Percentiles rank a stretch among this genome's conserved stretches.
These are phyloP conservation scores for Starmerella sp. DNA, from an alignment of 805 yeast genomes.

Conservation along the genomic window DNA sequence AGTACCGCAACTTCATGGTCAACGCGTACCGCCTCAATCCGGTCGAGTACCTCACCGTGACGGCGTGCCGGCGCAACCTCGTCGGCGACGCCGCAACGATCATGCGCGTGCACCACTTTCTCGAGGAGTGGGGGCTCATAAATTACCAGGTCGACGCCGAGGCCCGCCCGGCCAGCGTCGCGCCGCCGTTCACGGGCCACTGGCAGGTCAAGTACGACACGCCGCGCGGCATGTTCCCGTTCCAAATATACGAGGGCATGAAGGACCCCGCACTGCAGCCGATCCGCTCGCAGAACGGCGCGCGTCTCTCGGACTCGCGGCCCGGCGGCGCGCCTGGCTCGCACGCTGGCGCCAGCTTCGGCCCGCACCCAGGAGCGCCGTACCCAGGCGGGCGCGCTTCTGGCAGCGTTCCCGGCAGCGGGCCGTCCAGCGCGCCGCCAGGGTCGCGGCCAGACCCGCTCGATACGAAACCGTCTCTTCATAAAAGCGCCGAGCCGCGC, in stretches of 20 bases:
- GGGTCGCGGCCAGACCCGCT: no score
- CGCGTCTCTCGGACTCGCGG: not conserved
- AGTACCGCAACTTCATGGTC: constrained; percentile 79
- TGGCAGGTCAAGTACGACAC: constrained; percentile 72
- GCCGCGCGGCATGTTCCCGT: constrained; percentile 86
- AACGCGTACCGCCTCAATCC: constrained; percentile 83
- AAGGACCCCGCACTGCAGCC: constrained; percentile 33
- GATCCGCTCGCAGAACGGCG: not conserved
- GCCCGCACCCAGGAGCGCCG: not conserved
- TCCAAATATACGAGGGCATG: constrained; percentile 65
- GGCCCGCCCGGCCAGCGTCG: constrained; percentile 49
- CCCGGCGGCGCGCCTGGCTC: not conserved
- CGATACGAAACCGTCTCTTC: no score
- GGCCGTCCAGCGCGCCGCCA: no score
- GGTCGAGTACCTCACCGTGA: constrained; percentile 75
- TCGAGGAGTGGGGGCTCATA: constrained; percentile 85
- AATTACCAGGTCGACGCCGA: constrained; percentile 85
- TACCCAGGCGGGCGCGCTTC: not conserved
- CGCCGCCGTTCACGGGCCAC: constrained; percentile 66
- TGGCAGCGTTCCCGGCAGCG: no score
- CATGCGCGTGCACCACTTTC: constrained; percentile 69
- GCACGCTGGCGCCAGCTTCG: not conserved
- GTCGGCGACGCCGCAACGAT: constrained; percentile 88
- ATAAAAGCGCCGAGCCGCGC: not conserved
- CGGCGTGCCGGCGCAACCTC: constrained; percentile 81